A percentile compares a stretch with the other conserved stretches of the same genome.
Conservation (phyloP, 2,329 filamentous ascomycete genomes). For the Pseudocercospora fuligena region DNA sequence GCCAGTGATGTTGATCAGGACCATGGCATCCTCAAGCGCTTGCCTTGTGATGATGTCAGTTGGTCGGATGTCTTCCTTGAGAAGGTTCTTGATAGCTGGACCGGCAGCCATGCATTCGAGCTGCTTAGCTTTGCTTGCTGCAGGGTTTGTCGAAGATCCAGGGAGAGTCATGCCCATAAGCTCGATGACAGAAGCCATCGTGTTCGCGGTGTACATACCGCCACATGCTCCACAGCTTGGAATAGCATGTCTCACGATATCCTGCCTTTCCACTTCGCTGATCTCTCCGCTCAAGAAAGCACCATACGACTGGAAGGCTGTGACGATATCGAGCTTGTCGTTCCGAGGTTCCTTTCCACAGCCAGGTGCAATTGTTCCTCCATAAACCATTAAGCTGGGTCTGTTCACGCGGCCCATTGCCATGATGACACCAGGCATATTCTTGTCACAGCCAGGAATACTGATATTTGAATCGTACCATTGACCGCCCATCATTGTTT, state of each 20-base stretch:
- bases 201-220: conserved; percentile 70
- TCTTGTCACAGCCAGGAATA: conserved; percentile 98
- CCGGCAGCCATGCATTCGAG: conserved; percentile 56
- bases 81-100: conserved; percentile 55
- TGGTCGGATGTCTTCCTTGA: conserved; percentile 57
- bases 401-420: conserved; percentile 95
- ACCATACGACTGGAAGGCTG: conserved; percentile 96
- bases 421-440: conserved; percentile 79
- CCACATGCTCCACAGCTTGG: conserved; percentile 82
- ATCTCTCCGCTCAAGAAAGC: conserved; percentile 93
- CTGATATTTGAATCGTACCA: conserved; percentile 99
- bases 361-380: conserved; percentile 89
- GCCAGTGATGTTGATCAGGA: conserved; percentile 56
- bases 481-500: conserved; percentile 98
- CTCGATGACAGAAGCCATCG: conserved; percentile 58
- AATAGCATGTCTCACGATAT: conserved; percentile 92
- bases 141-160: conserved; percentile 57
- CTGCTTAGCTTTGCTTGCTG: conserved; percentile 56
- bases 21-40: conserved; percentile 58
- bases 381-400: conserved; percentile 96
- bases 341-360: conserved; percentile 77
- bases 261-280: conserved; percentile 86
- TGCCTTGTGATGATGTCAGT: conserved; percentile 55
- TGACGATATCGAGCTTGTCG: conserved; percentile 81
- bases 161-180: conserved; percentile 57